Base-by-base conservation (phyloP, 2,329 filamentous ascomycete species). In the Stagonosporopsis vannaccii region DNA sequence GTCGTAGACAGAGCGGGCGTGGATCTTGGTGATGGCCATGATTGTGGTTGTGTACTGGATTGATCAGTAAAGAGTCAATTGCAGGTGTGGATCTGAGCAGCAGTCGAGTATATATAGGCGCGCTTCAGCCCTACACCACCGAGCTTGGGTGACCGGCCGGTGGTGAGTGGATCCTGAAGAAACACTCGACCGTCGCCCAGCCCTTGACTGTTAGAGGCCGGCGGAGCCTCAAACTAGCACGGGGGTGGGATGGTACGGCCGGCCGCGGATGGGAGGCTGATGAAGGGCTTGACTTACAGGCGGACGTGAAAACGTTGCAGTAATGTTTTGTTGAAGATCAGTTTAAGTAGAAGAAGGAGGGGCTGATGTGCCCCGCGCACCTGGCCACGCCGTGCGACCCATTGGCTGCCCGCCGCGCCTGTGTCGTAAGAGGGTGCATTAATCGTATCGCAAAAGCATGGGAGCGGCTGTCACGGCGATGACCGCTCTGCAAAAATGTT, bases 1-100 rank as follows among this genome's bases (percentile, higher is more conserved):
- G 87, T 99, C 95, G 87, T 83, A 99, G 84, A 99, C 92, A 76
- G 90, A 93, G 78, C 95, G 81, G 64, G 80, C 80, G 78, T 83
- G 80, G 73, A 83, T 82, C 77, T 82, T 82, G 68, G 77, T 77
- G 75, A 82, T 82, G 68, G 90, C 84, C 95, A 99, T 99, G 69
- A 77, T 93, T 81, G 40, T 71, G 57, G 61, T 46, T 55, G 54
- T 51, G 49, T 45, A 62, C 54, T 46, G 56, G 51, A 53, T 59
- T 41, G 46, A 59, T 56, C 50, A 52, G 49, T 53, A 54, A 59
- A 55, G 56, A 62, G 53, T 67, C 63, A 72, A 72, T 68, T 69
- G 69, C 45, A 44, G 53, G 48, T 39, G 44, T 39, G 53, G 57
- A 46, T 48, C 53, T 58, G 53, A 43, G 53, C 25, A 41, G 53